Base-by-base conservation (phyloP, 2,329 filamentous ascomycete species). In the Cercospora zeina region DNA sequence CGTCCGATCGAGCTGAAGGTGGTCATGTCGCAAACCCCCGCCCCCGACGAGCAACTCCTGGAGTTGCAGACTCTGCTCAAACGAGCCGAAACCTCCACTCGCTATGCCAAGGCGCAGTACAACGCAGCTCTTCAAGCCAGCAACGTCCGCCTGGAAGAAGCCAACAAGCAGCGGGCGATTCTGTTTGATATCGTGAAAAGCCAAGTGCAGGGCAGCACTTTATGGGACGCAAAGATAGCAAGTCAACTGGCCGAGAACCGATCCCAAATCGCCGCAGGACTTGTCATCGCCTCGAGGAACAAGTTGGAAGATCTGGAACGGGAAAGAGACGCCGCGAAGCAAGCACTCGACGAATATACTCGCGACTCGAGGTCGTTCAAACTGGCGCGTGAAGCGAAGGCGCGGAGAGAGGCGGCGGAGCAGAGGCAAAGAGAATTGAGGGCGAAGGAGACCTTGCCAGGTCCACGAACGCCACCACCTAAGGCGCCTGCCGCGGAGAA, bases 241-340 rank as follows among this genome's bases (percentile, higher is more conserved):
- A 50, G 24, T 34, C 42, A 58, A n/a, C 27, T 58, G 56, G 56
- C 56, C 30, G 56, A 47, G n/a, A 58, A 58, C 33, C 30, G 56
- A 9, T 42, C 45, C 10, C 42, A 58, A 16, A 58, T 58, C 9
- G 39, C 56, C 10, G 56, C 56, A 27, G 42, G 47, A 4, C 56
- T 58, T 10, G 42, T 63, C 27, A 42, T 54, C 33, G 33, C 36
- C n/a, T 27, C 59, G 27, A 36, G 36, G 10, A 55, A 9, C 24
- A 49, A 61, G 51, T 37, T 61, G 13, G 51, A 53, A 9, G 37
- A 39, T 21, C 27, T 49, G 8, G 59, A 58, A 4, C 30, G 27
- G 11, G 42, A 49, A n/a, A 45, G 47, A n/a, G 21, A 37, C 2
- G 8, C 45, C 1, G 56, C 56, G 16, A 31, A 50, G 16, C 16